Evolutionary conservation across 805 yeast genomes (phyloP).

Genomic region (Starmerella vitae): DNA sequence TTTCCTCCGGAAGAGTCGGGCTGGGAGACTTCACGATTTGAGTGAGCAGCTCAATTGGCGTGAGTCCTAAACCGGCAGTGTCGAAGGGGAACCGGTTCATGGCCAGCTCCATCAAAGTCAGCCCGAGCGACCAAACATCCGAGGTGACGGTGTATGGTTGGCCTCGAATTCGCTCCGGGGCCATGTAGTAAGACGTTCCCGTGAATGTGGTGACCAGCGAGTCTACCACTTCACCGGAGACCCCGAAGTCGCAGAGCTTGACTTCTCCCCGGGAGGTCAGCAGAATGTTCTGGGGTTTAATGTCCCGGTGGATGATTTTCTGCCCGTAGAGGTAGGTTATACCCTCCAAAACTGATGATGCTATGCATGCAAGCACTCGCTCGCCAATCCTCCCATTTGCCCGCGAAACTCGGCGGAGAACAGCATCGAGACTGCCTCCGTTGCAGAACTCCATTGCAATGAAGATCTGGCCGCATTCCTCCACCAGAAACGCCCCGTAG

Average conservation of each 20-base stretch:
- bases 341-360: constrained; percentile 74
- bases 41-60: constrained; percentile 76
- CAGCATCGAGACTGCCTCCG: constrained; percentile 78
- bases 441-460: constrained; percentile 98
- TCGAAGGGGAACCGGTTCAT: constrained; percentile 79
- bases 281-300: constrained; percentile 87
- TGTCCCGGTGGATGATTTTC: constrained; percentile 84
- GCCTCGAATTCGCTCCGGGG: constrained; percentile 93
- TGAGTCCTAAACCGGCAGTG: constrained; percentile 37
- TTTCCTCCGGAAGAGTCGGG: constrained; percentile 68
- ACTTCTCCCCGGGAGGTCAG: constrained; percentile 66
- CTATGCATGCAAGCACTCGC: constrained; percentile 79
- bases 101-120: constrained; percentile 86
- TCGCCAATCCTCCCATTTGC: constrained; percentile 84
- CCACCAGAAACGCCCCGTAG: constrained; percentile 80
- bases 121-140: constrained; percentile 93
- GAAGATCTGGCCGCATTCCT: constrained; percentile 63
- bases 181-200: constrained; percentile 97
- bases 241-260: constrained; percentile 94
- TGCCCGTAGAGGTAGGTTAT: constrained; percentile 77
- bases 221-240: constrained; percentile 90
- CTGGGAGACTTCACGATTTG: constrained; percentile 64
- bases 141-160: constrained; percentile 90
- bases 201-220: constrained; percentile 93
- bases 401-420: constrained; percentile 61